A percentile compares a stretch with the other conserved stretches of the same genome.
Conservation (phyloP, 1,284 basidiomycete species). For the Ceratobasidium sp. region DNA sequence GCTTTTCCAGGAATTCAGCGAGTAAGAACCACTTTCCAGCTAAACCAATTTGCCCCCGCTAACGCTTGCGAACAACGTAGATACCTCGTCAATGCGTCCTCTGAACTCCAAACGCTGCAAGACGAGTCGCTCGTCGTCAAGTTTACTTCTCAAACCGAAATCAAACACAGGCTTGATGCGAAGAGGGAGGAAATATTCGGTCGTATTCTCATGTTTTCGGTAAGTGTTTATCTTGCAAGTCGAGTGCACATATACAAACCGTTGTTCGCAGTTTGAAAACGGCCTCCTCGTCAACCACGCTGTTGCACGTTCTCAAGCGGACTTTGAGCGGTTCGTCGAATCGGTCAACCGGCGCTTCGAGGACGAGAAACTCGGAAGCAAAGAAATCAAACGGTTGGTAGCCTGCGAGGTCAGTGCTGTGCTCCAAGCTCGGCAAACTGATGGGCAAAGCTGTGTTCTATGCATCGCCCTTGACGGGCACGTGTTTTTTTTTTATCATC, state of each 20-base stretch:
- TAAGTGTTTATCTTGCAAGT: not conserved
- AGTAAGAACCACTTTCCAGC: not conserved
- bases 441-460: not conserved
- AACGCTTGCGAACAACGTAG: not conserved
- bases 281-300: not conserved
- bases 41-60: not conserved
- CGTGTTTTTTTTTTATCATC: constrained; percentile 5
- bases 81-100: not conserved
- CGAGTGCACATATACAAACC: not conserved
- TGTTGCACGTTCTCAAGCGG: not conserved
- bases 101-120: not conserved
- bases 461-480: not conserved
- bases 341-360: not conserved
- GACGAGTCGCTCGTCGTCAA: not conserved
- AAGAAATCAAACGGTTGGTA: not conserved
- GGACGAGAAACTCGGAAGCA: not conserved
- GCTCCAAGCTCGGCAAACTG: not conserved
- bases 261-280: not conserved
- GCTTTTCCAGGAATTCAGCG: not conserved
- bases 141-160: constrained; percentile 2
- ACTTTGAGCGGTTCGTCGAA: not conserved
- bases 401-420: constrained; percentile 12
- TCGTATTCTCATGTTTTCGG: not conserved
- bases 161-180: not conserved
- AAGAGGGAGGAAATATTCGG: not conserved